Base-by-base conservation (phyloP, 495 filamentous ascomycete genomes). In the Penicillium daleae region DNA sequence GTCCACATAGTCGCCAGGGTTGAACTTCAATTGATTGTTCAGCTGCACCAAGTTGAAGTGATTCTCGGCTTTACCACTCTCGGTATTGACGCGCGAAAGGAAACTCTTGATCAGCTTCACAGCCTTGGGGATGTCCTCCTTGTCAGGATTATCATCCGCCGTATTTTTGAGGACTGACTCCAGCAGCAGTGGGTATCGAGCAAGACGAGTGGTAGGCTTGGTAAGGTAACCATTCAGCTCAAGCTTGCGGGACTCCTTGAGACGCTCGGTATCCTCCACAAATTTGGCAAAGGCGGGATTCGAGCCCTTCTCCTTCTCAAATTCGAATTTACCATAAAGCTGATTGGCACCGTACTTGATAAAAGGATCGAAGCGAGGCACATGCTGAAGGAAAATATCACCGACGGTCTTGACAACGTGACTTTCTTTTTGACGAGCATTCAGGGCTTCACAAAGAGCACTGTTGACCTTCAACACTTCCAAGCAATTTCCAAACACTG, bases 181-280 rank as follows among this genome's bases (percentile, higher is more conserved):
- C n/a, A 99, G 81, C 4, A 99, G 82, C 33, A 99, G 81, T 6
- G 96, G 96, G 73, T 99, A 99, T 72, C 96, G 85, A 39, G 96
- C 96, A 68, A 99, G 80, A 81, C 96, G 85, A 32, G 96, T 99
- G 6, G 96, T 99, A 0, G 96, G 96, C 74, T 99, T 99, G 2
- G 96, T 99, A 49, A 99, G 80, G 71, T 99, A 99, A 62, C 96
- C 96, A 75, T 99, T 99, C 52, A 99, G 80, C 76, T 99, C 96
- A 33, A 99, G 80, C 78, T 99, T 99, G 44, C 96, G 85, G 2
- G 93, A 97, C 73, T 99, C 96, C 70, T 97, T 97, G 62, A 96
- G 85, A 56, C 96, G 86, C 71, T 99, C 96, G 1, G 94, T 96
- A 67, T 99, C 94, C 63, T 99, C 96, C 22, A 98, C 96, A 66